phyloP scores from a whole-genome alignment of 2,329 filamentous ascomycete species.

The Neurospora crassa region DNA sequence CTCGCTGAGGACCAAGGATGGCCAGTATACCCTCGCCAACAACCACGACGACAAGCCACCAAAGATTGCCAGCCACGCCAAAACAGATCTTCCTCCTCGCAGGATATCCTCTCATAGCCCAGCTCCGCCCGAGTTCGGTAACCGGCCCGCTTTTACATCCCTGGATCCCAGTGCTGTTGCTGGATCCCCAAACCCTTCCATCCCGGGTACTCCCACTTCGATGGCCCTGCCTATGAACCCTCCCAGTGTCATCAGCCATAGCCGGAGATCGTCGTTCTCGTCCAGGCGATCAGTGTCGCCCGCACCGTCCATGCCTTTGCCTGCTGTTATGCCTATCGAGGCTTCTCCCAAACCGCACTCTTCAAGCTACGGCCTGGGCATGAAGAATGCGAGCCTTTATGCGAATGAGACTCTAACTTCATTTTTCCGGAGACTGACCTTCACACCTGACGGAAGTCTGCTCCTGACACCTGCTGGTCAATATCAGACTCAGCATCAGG shows the following conservation, averaged over 20 bases:
- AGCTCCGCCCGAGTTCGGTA: conserved; percentile 72
- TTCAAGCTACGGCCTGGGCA: conserved; percentile 45
- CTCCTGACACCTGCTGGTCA: conserved; percentile 92
- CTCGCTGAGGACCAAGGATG: conserved; percentile 90
- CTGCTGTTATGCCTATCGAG: conserved; percentile 90
- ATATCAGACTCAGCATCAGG: conserved; percentile 71
- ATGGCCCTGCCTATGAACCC: conserved; percentile 93
- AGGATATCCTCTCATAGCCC: conserved; percentile 88
- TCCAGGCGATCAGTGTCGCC: conserved; percentile 82
- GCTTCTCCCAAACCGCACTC: conserved; percentile 72
- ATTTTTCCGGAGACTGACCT: conserved; percentile 88
- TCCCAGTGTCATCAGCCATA: conserved; percentile 78
- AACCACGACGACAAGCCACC: conserved; percentile 56
- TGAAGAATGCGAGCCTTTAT: conserved; percentile 83
- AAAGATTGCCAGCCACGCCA: conserved; percentile 67
- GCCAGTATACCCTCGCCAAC: conserved; percentile 67
- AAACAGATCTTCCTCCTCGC: conserved; percentile 85
- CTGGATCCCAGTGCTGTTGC: conserved; percentile 46
- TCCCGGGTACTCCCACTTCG: conserved; percentile 87
- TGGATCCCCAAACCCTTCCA: conserved; percentile 80
- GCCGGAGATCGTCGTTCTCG: conserved; percentile 88
- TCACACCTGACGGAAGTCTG: conserved; percentile 89
- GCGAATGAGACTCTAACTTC: conserved; percentile 95
- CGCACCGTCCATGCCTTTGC: conserved; percentile 84
- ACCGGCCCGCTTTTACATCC: conserved; percentile 54